phyloP scores from a whole-genome alignment of 768 basidiomycete species.

The Tylopilus intermedius region DNA sequence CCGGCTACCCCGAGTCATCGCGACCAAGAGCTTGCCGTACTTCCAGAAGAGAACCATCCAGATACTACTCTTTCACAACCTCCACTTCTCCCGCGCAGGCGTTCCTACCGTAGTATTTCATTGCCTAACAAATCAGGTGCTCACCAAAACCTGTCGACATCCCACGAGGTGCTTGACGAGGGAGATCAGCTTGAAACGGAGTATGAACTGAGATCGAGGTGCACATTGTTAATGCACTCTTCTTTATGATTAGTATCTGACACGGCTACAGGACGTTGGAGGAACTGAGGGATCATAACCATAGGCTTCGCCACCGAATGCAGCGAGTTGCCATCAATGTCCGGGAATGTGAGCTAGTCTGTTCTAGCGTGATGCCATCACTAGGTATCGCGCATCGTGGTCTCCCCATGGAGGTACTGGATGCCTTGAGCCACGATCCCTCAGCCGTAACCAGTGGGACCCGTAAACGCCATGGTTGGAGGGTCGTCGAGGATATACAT shows the following conservation, averaged over 20 bases:
- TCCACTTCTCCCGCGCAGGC: background rate
- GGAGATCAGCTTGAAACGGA: constrained; percentile 43
- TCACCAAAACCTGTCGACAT: constrained; percentile 30
- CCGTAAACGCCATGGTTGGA: constrained; percentile 57
- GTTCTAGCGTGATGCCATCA: constrained; percentile 44
- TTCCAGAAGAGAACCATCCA: background rate
- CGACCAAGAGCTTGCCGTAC: constrained; percentile 3
- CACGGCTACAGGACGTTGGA: constrained; percentile 49
- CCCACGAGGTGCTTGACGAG: constrained; percentile 42
- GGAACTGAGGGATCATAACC: constrained; percentile 56
- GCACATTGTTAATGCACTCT: constrained; percentile 3
- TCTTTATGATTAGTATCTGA: background rate
- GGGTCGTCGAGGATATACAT: constrained; percentile 73
- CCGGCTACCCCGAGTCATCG: background rate
- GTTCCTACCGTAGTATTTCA: constrained; percentile 32
- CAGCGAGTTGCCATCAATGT: constrained; percentile 59
- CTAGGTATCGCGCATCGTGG: constrained; percentile 44
- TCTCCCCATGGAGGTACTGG: constrained; percentile 63
- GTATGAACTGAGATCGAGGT: constrained; percentile 43
- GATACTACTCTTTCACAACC: background rate
- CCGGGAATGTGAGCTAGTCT: constrained; percentile 61
- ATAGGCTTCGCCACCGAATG: constrained; percentile 61
- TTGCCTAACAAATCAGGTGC: constrained; percentile 26
- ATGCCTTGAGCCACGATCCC: constrained; percentile 74
- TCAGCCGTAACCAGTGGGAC: constrained; percentile 68